These are phyloP conservation scores for Cyberlindnera lachancei DNA, from an alignment of 805 yeast genomes.

Conservation along the genomic window DNA sequence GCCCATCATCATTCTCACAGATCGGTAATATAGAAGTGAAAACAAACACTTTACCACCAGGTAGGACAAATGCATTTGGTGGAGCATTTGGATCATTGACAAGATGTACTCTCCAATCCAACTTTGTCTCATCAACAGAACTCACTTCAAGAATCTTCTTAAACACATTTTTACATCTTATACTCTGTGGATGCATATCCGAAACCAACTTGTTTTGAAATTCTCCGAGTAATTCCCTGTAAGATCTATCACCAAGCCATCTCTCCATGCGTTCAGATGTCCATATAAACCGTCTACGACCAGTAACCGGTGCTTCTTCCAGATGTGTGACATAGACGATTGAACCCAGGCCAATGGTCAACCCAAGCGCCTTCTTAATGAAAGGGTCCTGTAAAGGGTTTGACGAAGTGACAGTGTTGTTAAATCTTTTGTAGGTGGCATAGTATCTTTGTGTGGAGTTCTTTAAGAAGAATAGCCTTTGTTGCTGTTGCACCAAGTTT, in stretches of 20 bases:
- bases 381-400: constrained; percentile 20
- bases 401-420: constrained; percentile 12
- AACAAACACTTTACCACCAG: constrained; percentile 93
- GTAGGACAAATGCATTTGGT: constrained; percentile 94
- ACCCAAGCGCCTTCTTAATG: constrained; percentile 25
- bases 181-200: constrained; percentile 48
- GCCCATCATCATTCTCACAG: constrained; percentile 76
- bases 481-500: constrained; percentile 4
- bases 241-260: constrained; percentile 55
- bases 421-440: constrained; percentile 34
- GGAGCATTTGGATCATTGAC: constrained; percentile 64
- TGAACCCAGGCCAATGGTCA: constrained; percentile 27
- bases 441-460: constrained; percentile 14
- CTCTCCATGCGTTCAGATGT: constrained; percentile 59
- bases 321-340: constrained; percentile 44
- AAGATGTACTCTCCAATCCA: constrained; percentile 76
- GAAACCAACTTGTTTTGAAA: constrained; percentile 52
- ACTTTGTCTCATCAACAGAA: constrained; percentile 24
- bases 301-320: constrained; percentile 77
- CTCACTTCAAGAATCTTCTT: constrained; percentile 55
- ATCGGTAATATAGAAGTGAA: constrained; percentile 72
- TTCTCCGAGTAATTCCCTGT: constrained; percentile 50
- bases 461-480: constrained; percentile 4
- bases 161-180: constrained; percentile 56
- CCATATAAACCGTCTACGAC: constrained; percentile 65